Evolutionary conservation across 2,329 filamentous ascomycete genomes (phyloP), one percentile per base, ranked within the genome.

Genomic region (Raffaelea deltoideospora): DNA sequence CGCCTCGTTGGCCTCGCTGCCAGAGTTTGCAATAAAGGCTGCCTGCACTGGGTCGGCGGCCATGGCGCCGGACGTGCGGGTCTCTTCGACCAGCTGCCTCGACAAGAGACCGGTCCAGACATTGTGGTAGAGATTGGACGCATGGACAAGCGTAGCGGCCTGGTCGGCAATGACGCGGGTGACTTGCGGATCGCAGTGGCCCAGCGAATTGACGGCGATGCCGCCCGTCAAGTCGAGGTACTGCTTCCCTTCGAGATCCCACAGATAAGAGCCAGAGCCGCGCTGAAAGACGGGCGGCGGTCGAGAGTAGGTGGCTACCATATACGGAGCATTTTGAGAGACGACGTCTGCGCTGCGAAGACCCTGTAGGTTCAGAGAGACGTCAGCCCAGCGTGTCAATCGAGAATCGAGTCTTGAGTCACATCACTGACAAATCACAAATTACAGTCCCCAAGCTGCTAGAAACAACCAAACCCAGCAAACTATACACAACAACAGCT

Each of bases 51-150:
- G 26, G 22, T 31, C 33, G 37, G 23, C 24, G 47, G 80, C 74
- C 80, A 96, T 94, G 45, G 69, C 81, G 29, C 85, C 85, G 0
- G 80, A 77, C 49, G 79, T 74, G 37, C 71, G 59, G 0, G 90
- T 98, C 57, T 79, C 78, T 49, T 88, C 72, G 24, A 98, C 73
- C 19, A 98, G 69, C 19, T 86, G 65, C 56, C 90, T 78, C 43
- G 85, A 94, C 36, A 98, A 74, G 3, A 79, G 76, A 23, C 88
- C 88, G 2, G 84, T 95, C 83, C 90, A 95, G 2, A 80, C 79
- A 60, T 96, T 98, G 61, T 95, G 82, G 69, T 96, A 98, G 17
- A 98, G 72, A 57, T 98, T 98, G 10, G 86, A 95, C 33, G 83
- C 80, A 58, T 98, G 90, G 39, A 95, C 71, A 34, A 98, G 72